Percentiles rank a stretch among this genome's conserved stretches.
Conservation (phyloP, 106 monocot species). For the Amphibolis antarctica region DNA sequence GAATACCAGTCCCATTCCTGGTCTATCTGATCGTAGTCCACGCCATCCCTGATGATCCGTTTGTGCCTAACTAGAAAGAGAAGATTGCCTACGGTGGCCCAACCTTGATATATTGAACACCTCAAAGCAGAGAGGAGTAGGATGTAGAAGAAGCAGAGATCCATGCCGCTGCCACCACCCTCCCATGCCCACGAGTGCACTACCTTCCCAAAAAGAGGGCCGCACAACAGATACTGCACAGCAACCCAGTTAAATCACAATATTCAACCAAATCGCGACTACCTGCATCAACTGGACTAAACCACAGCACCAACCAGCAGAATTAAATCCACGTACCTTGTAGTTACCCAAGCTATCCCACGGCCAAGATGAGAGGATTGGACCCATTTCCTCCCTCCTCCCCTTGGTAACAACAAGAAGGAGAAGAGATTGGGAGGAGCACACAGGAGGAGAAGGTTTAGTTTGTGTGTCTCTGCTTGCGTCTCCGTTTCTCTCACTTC, state of each 20-base stretch:
- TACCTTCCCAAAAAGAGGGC: slow-evolving; percentile 53
- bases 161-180: not conserved
- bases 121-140: slow-evolving; percentile 46
- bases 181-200: slow-evolving; percentile 41
- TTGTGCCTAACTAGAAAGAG: slow-evolving; percentile 51
- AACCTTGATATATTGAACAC: slow-evolving; percentile 23
- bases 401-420: not conserved
- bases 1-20: slow-evolving; percentile 88
- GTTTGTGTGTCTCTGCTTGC: not conserved
- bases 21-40: slow-evolving; percentile 65
- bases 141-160: slow-evolving; percentile 43
- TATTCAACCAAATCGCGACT: not conserved
- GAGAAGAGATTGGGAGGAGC: not conserved
- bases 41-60: slow-evolving; percentile 39
- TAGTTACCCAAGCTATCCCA: slow-evolving; percentile 29
- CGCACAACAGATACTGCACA: slow-evolving; percentile 71
- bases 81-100: slow-evolving; percentile 49
- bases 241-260: slow-evolving; percentile 8
- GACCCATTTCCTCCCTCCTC: slow-evolving; percentile 15
- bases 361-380: slow-evolving; percentile 34
- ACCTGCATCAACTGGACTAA: not conserved
- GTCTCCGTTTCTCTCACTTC: too few species aligned
- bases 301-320: not conserved
- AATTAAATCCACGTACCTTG: slow-evolving; percentile 17
- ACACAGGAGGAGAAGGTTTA: not conserved